Conservation (phyloP, 2,329 filamentous ascomycete genomes). For the Colletotrichum cereale region DNA sequence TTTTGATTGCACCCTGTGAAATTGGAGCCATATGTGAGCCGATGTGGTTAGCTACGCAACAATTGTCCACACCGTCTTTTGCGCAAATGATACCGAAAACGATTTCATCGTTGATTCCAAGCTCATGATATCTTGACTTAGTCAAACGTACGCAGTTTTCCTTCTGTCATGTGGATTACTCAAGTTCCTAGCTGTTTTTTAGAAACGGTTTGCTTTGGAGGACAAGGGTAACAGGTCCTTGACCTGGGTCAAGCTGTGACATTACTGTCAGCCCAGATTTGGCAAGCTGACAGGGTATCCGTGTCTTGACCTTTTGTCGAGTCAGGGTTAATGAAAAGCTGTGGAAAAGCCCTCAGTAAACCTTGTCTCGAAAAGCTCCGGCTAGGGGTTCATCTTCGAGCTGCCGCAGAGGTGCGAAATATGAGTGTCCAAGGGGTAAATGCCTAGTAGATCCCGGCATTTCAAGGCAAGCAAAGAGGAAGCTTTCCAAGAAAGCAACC, state of each 20-base stretch:
- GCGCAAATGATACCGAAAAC: conserved; percentile 65
- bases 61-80: conserved; percentile 58
- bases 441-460: conserved; percentile 64
- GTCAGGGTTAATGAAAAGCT: conserved; percentile 73
- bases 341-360: conserved; percentile 66
- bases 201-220: conserved; percentile 57
- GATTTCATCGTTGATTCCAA: conserved; percentile 63
- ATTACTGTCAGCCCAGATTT: not conserved
- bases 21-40: not conserved
- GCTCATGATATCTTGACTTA: conserved; percentile 60
- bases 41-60: conserved; percentile 10
- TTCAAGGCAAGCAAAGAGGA: conserved; percentile 64
- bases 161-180: not conserved
- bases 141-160: conserved; percentile 55
- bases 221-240: conserved; percentile 57
- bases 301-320: conserved; percentile 65
- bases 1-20: conserved; percentile 4
- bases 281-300: too few relatives aligned
- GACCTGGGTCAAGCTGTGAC: conserved; percentile 65
- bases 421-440: conserved; percentile 51
- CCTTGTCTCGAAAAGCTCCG: conserved; percentile 62
- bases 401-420: conserved; percentile 61
- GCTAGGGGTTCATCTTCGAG: conserved; percentile 56
- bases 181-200: conserved; percentile 67
- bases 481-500: conserved; percentile 63